Evolutionary conservation across 140 eudicot species (phyloP), one percentile per base, ranked within the genome.

Genomic region (Artemisia princeps): DNA sequence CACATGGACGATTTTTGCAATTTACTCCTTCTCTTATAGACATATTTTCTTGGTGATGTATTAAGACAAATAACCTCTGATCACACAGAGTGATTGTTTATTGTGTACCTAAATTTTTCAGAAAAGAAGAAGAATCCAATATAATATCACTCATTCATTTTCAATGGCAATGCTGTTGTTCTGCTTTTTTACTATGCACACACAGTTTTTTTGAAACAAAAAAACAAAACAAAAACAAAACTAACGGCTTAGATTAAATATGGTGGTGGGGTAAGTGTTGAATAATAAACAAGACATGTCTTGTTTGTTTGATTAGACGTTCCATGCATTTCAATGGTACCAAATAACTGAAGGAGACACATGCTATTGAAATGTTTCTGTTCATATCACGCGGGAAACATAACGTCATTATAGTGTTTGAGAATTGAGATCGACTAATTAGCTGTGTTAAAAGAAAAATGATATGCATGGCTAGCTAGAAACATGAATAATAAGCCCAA

Each of bases 221-320:
- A 26, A 24, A n/a, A 14, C 22, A 9, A 46, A 5, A 33, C 42
- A 58, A 24, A 23, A 66, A 3, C 2, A 40, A 37, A 73, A 33
- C 53, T 19, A 68, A 68, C 75, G 79, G 79, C 53, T 20, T 12
- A 54, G 3, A 53, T 22, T 75, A 44, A 37, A 66, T 1, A 9
- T 19, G 1, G 10, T n/a, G 1, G 71, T 62, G 72, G 75, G 80
- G 75, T 17, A 70, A 42, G 59, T 74, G n/a, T 42, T 68, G 55
- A 56, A 49, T 67, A 3, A 15, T 55, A 58, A 52, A 44, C 0
- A 12, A 67, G n/a, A 67, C 70, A 68, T 68, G 70, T 60, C 79
- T 74, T 61, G 28, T 61, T 53, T 60, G 15, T 62, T 69, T 63
- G 80, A 76, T 62, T 62, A 63, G 76, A 76, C 76, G 37, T 69